Evolutionary conservation across 2,329 filamentous ascomycete genomes (phyloP).

Genomic region (Beauveria australis): DNA sequence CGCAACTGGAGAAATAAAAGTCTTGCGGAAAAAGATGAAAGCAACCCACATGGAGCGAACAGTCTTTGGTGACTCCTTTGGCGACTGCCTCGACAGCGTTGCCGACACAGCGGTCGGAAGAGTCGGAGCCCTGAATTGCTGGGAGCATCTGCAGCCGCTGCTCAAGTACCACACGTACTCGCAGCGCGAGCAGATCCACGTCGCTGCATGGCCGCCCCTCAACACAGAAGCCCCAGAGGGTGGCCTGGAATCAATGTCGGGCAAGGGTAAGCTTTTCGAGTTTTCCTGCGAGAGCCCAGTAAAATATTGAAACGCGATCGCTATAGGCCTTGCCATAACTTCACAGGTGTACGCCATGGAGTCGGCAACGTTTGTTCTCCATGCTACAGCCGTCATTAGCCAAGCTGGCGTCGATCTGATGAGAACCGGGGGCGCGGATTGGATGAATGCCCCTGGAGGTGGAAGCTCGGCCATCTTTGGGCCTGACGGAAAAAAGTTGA

Average conservation of each 20-base stretch:
- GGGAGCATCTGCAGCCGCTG: slow-evolving; percentile 45
- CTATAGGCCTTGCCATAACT: background rate
- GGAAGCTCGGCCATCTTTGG: background rate
- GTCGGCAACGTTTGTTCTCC: background rate
- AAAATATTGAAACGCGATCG: background rate
- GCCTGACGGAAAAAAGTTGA: background rate
- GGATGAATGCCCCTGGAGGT: background rate
- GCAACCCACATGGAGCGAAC: slow-evolving; percentile 48
- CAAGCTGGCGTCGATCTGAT: background rate
- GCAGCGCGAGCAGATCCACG: slow-evolving; percentile 41
- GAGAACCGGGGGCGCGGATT: background rate
- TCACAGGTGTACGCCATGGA: background rate
- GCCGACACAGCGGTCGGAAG: slow-evolving; percentile 40
- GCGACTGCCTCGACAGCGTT: slow-evolving; percentile 42
- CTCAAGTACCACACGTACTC: slow-evolving; percentile 39
- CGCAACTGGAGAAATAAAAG: slow-evolving; percentile 38
- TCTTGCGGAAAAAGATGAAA: slow-evolving; percentile 49
- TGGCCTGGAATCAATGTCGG: background rate
- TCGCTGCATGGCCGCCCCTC: slow-evolving; percentile 46
- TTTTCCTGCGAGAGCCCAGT: background rate
- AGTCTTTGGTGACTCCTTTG: slow-evolving; percentile 46
- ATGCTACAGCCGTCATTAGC: background rate
- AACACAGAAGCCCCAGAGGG: background rate
- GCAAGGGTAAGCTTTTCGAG: background rate
- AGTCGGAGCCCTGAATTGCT: slow-evolving; percentile 47